Evolutionary conservation across 1,284 basidiomycete genomes (phyloP).

Genomic region (Thelephora terrestris): DNA sequence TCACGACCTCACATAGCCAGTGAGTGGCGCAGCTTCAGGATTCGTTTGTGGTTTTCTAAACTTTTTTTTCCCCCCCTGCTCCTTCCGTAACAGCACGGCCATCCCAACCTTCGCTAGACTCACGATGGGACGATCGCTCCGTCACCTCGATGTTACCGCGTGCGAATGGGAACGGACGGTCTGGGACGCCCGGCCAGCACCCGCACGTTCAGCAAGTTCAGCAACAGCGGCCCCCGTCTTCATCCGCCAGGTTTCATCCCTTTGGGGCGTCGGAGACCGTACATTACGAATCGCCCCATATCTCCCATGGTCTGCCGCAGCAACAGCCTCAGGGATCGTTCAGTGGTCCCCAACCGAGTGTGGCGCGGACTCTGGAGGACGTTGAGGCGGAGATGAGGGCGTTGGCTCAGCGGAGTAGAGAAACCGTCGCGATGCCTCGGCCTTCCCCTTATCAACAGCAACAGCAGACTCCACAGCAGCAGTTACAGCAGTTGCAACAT

Average conservation of each 20-base stretch:
- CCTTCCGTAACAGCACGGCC: constrained; percentile 25
- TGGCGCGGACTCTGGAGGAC: constrained; percentile 78
- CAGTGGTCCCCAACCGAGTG: constrained; percentile 8
- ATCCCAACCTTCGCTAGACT: constrained; percentile 44
- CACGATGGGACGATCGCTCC: constrained; percentile 73
- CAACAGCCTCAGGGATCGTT: constrained; percentile 6
- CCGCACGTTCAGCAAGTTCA: constrained; percentile 12
- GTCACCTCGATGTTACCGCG: constrained; percentile 60
- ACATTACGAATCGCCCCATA: constrained; percentile 7
- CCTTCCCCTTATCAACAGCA: constrained; percentile 24
- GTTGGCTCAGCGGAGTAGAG: constrained; percentile 30
- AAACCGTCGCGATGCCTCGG: constrained; percentile 1
- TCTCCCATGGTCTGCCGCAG: constrained; percentile 5
- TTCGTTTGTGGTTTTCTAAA: too few species aligned
- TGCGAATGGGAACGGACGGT: constrained; percentile 36
- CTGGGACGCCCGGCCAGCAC: constrained; percentile 23
- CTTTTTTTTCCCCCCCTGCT: constrained; percentile 17
- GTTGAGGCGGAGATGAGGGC: constrained; percentile 89
- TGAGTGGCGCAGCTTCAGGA: not conserved
- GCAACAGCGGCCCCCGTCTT: not conserved
- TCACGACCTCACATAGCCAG: not conserved
- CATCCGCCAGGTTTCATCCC: constrained; percentile 13
- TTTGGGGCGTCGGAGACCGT: constrained; percentile 9
- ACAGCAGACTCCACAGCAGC: constrained; percentile 29
- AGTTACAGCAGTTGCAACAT: constrained; percentile 33